Evolutionary conservation across 78 protist species (phyloP), one percentile per base, ranked within the genome.

Genomic region (Dictyostelium intermedium): DNA sequence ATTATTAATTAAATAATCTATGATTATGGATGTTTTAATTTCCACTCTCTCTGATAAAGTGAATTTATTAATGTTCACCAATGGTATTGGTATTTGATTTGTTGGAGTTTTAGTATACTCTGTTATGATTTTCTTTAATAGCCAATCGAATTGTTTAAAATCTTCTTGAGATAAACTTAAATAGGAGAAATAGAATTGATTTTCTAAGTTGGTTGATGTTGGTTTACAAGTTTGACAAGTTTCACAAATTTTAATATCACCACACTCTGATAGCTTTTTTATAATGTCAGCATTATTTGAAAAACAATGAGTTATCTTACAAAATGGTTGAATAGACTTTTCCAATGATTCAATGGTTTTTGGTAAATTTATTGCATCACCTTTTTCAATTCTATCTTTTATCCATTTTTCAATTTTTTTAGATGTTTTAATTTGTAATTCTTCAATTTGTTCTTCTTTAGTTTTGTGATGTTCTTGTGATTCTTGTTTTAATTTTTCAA

Each of bases 141-240:
- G 9, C 74, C 76, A 82, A 39, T 50, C 50, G 2, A 69, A 82
- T 82, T 82, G 86, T 41, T 30, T 25, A 30, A 30, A 20, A n/a
- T 39, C 69, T 30, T 79, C 72, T 25, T 30, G 34, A 60, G 30
- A 27, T 43, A 82, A 20, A 3, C 23, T 56, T 32, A 45, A 14
- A 60, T 35, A 82, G 60, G 50, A 34, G 50, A 56, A 82, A 56
- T 82, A 82, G 10, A 82, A 82, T 60, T 82, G 86, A 35, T 82
- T 82, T 3, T 56, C 60, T 20, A 34, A 6, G 10, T 50, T 30
- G 27, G 34, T 56, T 56, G 53, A 23, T 16, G 61, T 56, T 63
- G 94, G 94, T 43, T n/a, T n/a, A 32, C 74, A 37, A 32, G 73
- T 81, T 66, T 89, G 87, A 34, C 94, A 89, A 2, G 84, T 83